These are phyloP conservation scores for Cyberlindnera nakhonratchasimensis DNA, from an alignment of 805 yeast genomes.

Conservation along the genomic window DNA sequence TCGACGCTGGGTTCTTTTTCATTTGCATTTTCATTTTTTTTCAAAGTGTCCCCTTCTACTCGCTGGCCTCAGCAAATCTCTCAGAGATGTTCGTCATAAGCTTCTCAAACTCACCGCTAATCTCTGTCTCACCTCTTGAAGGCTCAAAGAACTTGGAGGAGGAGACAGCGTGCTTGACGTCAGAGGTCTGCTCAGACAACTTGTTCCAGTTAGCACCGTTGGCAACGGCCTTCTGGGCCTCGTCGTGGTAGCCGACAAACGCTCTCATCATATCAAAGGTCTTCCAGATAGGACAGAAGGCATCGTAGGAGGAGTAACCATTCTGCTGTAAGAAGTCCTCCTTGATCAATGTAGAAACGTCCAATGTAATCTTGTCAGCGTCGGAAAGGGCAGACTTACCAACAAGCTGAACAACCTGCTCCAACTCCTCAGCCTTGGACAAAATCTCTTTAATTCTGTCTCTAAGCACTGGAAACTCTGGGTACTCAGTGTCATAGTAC, in stretches of 20 bases:
- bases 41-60: slow-evolving; percentile 38
- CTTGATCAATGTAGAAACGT: slow-evolving; percentile 85
- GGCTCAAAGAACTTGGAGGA: slow-evolving; percentile 97
- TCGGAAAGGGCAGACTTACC: slow-evolving; percentile 98
- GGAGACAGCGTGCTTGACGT: slow-evolving; percentile 89
- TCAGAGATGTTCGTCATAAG: slow-evolving; percentile 75
- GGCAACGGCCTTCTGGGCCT: slow-evolving; percentile 95
- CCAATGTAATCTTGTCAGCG: slow-evolving; percentile 93
- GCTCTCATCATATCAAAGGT: slow-evolving; percentile 97
- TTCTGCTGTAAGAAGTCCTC: slow-evolving; percentile 99
- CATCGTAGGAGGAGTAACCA: slow-evolving; percentile 97
- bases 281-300: slow-evolving; percentile 99
- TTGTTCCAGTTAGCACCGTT: slow-evolving; percentile 94
- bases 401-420: slow-evolving; percentile 98
- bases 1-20: too few species aligned
- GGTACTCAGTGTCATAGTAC: slow-evolving; percentile 80
- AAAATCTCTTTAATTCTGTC: slow-evolving; percentile 90
- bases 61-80: slow-evolving; percentile 93
- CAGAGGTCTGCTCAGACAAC: slow-evolving; percentile 82
- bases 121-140: slow-evolving; percentile 78
- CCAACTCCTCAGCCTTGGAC: slow-evolving; percentile 96
- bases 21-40: background rate
- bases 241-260: slow-evolving; percentile 87
- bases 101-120: slow-evolving; percentile 71
- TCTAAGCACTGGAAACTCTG: slow-evolving; percentile 89